Percentiles rank a stretch among this genome's conserved stretches.
Evolutionary conservation across 768 basidiomycete species (phyloP).

Genomic region (Leccinum arenicola): DNA sequence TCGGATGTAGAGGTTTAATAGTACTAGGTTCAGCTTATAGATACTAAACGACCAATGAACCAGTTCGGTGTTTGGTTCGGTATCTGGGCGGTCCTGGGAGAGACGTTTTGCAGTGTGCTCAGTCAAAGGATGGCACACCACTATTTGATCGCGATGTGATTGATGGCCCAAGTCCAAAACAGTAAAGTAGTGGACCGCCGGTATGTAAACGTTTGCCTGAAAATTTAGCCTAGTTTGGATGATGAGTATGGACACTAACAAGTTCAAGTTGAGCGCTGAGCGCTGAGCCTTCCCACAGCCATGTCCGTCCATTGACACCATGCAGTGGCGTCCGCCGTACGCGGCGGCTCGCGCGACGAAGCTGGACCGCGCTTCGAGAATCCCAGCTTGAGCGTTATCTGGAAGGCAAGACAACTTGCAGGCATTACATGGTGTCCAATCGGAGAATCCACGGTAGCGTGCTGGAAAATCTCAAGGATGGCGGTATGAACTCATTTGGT

Average conservation of each 20-base stretch:
- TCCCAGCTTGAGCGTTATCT: background rate
- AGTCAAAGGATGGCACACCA: background rate
- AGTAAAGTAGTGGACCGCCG: background rate
- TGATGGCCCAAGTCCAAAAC: background rate
- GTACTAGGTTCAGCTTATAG: too few relatives aligned
- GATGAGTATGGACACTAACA: background rate
- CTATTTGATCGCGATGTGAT: background rate
- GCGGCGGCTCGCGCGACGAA: background rate
- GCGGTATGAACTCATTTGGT: too few relatives aligned
- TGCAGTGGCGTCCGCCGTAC: slow-evolving; percentile 16
- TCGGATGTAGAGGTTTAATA: too few relatives aligned
- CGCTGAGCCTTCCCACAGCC: background rate
- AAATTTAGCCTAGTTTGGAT: background rate
- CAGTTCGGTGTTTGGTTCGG: slow-evolving; percentile 1
- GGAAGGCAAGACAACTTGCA: background rate
- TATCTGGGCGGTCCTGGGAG: background rate
- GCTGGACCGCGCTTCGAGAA: slow-evolving; percentile 4
- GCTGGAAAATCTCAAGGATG: too few relatives aligned
- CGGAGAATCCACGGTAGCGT: slow-evolving; percentile 4
- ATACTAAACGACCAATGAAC: background rate
- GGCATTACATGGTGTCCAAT: background rate
- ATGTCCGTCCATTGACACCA: slow-evolving; percentile 3
- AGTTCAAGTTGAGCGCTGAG: background rate
- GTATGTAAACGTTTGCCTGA: background rate
- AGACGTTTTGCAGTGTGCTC: background rate